These are phyloP conservation scores for Fimicolochytrium jonesii DNA, from an alignment of 192 early-diverging fungal species.

Conservation along the genomic window DNA sequence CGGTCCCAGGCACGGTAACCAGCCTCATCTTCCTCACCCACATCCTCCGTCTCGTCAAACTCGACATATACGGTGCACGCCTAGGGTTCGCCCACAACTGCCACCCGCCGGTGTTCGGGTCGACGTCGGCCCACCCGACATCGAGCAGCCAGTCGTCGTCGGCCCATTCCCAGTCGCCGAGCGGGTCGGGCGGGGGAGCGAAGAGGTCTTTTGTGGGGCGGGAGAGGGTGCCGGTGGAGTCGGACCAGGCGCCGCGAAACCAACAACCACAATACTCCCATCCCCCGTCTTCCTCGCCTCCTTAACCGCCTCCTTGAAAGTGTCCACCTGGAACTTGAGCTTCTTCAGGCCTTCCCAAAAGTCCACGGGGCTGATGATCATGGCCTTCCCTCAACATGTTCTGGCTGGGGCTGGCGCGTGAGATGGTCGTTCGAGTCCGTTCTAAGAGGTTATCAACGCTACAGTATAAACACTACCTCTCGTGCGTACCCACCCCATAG, in stretches of 20 bases:
- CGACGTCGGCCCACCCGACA: constrained; percentile 35
- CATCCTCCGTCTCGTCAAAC: constrained; percentile 58
- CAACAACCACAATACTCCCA: constrained; percentile 24
- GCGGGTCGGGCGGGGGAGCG: constrained; percentile 48
- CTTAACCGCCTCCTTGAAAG: constrained; percentile 29
- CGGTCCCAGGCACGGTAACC: too few species aligned
- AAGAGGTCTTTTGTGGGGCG: constrained; percentile 50
- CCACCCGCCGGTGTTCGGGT: constrained; percentile 61
- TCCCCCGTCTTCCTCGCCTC: constrained; percentile 22
- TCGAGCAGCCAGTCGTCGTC: constrained; percentile 60
- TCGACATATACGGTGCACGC: constrained; percentile 38
- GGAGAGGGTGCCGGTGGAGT: constrained; percentile 51
- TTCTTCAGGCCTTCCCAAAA: too few species aligned
- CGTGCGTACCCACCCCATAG: too few species aligned
- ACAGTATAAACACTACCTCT: too few species aligned
- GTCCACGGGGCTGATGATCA: too few species aligned
- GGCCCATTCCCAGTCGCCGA: constrained; percentile 40
- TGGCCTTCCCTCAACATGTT: too few species aligned
- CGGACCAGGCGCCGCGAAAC: constrained; percentile 54
- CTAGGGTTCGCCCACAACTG: constrained; percentile 54
- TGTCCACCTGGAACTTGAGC: constrained; percentile 32
- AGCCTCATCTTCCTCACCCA: constrained; percentile 54
- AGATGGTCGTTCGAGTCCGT: too few species aligned
- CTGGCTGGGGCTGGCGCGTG: too few species aligned
- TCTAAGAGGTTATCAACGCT: too few species aligned